Evolutionary conservation across 352 stramenopile species (phyloP), one percentile per base, ranked within the genome.

Genomic region (Blastocystis sp.): DNA sequence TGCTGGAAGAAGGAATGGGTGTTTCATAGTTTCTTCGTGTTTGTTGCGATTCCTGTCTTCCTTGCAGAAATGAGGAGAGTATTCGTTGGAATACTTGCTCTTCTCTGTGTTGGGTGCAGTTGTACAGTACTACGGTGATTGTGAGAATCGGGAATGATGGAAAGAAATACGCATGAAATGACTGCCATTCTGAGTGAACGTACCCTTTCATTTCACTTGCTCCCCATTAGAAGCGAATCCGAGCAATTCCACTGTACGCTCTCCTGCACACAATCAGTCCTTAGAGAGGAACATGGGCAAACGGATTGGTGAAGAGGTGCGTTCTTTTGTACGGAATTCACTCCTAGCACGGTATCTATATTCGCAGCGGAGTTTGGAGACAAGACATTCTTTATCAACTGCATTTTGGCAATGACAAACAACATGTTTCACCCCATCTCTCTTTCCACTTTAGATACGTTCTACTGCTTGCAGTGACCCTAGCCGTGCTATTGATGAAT

Each of bases 361-460:
- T 74, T 74, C 45, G 64, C 64, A 48, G 41, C 5, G 0, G 23
- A 56, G 45, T 53, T 74, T 21, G 64, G 64, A 1, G 41, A 74
- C 38, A 65, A 65, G 41, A 53, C 41, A 0, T 74, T 45, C 41
- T 74, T 74, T 40, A 74, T 74, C 64, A 56, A 74, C 64, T 74
- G 64, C 38, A 53, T 74, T 53, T 1, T 52, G 9, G 64, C 41
- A 40, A 74, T 74, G 28, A 74, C 2, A 2, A n/a, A 53, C 34
- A 74, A 56, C 64, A 21, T 48, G 64, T 74, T 52, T n/a, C 7
- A 19, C 11, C 45, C 21, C 64, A 23, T 1, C 17, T n/a, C 34
- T 19, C 17, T 48, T 74, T n/a, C 38, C 11, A 19, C 23, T 48
- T 4, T 74, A 74, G 3, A 74, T 56, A 14, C 5, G 48, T 56